Evolutionary conservation across 176 grass and related monocot genomes (phyloP).

Genomic region (Musa beccarii): DNA sequence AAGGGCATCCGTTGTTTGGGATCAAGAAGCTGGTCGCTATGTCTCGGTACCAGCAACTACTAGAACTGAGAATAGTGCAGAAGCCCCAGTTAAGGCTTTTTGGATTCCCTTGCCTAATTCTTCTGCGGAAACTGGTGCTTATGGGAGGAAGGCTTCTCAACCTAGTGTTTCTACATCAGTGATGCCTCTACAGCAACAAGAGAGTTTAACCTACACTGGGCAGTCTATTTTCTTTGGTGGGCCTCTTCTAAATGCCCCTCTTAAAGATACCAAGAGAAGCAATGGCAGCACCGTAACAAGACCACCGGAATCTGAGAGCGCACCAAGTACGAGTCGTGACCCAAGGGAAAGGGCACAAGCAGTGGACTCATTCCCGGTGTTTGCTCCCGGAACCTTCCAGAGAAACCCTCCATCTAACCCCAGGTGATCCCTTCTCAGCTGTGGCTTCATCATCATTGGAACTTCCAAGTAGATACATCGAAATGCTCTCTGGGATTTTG

Average conservation of each 20-base stretch:
- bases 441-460: background rate
- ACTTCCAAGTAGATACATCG: background rate
- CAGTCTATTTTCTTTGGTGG: conserved; percentile 96
- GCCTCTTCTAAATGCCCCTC: conserved; percentile 49
- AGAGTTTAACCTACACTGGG: conserved; percentile 60
- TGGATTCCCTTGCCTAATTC: conserved; percentile 37
- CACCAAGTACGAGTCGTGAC: conserved; percentile 35
- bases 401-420: conserved; percentile 28
- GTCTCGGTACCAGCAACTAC: conserved; percentile 47
- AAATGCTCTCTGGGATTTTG: background rate
- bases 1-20: conserved; percentile 81
- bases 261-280: conserved; percentile 15
- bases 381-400: conserved; percentile 51
- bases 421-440: conserved; percentile 31
- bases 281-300: conserved; percentile 22
- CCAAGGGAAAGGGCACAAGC: conserved; percentile 34
- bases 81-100: conserved; percentile 23
- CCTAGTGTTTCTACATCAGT: conserved; percentile 30
- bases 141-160: conserved; percentile 30
- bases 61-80: conserved; percentile 32
- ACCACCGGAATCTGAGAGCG: conserved; percentile 36
- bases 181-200: conserved; percentile 35
- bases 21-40: conserved; percentile 93
- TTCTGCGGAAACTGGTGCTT: conserved; percentile 30
- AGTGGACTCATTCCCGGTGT: conserved; percentile 60